Base-by-base conservation (phyloP, 805 yeast species). In the Lachancea cidri region DNA sequence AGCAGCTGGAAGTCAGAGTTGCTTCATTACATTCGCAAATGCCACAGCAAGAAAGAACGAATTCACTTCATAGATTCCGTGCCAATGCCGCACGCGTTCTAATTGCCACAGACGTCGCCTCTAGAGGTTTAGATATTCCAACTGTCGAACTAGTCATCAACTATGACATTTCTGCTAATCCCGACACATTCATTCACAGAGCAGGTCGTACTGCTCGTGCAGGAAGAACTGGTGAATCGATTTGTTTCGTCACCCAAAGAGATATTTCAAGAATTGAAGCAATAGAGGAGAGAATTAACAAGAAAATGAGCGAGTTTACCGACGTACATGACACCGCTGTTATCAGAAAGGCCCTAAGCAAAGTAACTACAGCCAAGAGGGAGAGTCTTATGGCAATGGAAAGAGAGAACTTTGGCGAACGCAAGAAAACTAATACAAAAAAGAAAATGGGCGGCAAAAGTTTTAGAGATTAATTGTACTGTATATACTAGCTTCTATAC, bases 181-280 rank as follows among this genome's bases (percentile, higher is more conserved):
- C 98, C 3, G 96, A 93, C 57, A 96, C 93, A 48, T 93, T 86
- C 55, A 88, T 93, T 40, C 98, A 93, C 66, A 73, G 98, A 63
- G 95, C 91, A 8, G 98, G 98, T 69, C 86, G 98, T 77, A 91
- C 98, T 9, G 98, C 98, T 7, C 84, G 98, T 75, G 98, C 98
- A 2, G 98, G 98, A 2, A 74, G 95, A 53, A 66, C 69, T 38
- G 98, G 98, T 66, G 86, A 79, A 48, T 76, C 95, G 5, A 69
- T 93, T 1, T 77, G 93, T 11, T 73, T 93, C 44, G 83, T 93
- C 3, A 78, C 95, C 1, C 96, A 89, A 53, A 78, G 83, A 44
- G 98, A 91, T 58, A 81, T 93, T 11, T 73, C 71, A 18, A 73
- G 98, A 54, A 74, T 93, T 4, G 75, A 83, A 46, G 81, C 91